Evolutionary conservation across 768 basidiomycete species (phyloP).

Genomic region (Rhizopogon vesiculosus): DNA sequence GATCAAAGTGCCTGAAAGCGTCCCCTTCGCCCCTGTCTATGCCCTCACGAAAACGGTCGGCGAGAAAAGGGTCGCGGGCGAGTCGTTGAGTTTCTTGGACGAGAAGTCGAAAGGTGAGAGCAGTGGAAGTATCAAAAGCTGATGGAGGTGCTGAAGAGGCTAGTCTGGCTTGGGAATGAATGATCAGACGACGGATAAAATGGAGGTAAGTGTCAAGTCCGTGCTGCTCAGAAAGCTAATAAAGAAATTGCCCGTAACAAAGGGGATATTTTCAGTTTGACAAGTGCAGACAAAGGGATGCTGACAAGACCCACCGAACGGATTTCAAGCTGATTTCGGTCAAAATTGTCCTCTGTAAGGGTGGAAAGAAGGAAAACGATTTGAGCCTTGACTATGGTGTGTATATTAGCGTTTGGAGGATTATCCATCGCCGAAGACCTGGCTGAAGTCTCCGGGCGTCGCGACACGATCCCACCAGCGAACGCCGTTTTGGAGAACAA

Average conservation of each 20-base stretch:
- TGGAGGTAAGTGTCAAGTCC: conserved; percentile 96
- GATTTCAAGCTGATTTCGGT: conserved; percentile 91
- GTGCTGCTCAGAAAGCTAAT: conserved; percentile 92
- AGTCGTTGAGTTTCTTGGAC: conserved; percentile 87
- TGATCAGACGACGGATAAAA: conserved; percentile 94
- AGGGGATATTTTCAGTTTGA: conserved; percentile 6
- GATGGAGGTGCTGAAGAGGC: conserved; percentile 54
- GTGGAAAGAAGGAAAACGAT: conserved; percentile 97
- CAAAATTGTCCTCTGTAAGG: conserved; percentile 95
- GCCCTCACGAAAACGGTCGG: conserved; percentile 87
- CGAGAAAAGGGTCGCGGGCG: conserved; percentile 84
- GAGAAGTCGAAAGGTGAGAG: conserved; percentile 79
- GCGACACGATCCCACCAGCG: conserved; percentile 59
- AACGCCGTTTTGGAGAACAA: conserved; percentile 57
- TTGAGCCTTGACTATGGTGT: conserved; percentile 94
- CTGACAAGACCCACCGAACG: conserved; percentile 66
- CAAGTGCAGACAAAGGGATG: conserved; percentile 5
- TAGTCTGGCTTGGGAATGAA: conserved; percentile 75
- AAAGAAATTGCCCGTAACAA: conserved; percentile 9
- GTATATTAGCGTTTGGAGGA: conserved; percentile 78
- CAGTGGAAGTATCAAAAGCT: conserved; percentile 68
- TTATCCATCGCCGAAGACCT: conserved; percentile 84
- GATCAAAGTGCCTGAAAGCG: conserved; percentile 77
- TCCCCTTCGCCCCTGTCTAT: conserved; percentile 87
- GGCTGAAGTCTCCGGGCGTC: conserved; percentile 72